Evolutionary conservation across 805 yeast genomes (phyloP), one percentile per base, ranked within the genome.

Genomic region (Saturnispora kantuleensis): DNA sequence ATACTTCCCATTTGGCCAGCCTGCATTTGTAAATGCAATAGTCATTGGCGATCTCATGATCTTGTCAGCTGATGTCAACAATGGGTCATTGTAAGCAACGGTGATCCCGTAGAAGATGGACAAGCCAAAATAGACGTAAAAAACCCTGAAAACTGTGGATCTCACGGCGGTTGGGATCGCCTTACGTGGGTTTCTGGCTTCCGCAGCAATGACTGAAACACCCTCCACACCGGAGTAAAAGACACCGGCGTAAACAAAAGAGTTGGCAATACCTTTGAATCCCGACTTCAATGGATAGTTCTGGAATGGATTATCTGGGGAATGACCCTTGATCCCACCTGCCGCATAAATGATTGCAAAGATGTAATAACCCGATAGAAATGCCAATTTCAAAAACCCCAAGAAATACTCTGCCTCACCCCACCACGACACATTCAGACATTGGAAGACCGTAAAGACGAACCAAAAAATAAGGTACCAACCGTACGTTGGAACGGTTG

Each of bases 121-220:
- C 73, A 73, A 54, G 75, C 65, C 61, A 71, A 79, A 44, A 74
- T 74, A 46, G 71, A 56, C 36, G 74, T 50, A 44, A 73, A 77
- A 50, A 78, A 66, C 68, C 69, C 70, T 49, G 73, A 73, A n/a
- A 77, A 82, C 48, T 31, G 78, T 77, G 46, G 82, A 65, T 66
- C 69, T 69, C 44, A 77, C 74, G 3, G 81, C 83, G 26, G 62
- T 63, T 7, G 84, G 84, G 47, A 79, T 68, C 5, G 80, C 75
- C 43, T 64, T 67, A 35, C 70, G 60, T 3, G 84, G 84, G 52
- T 79, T 76, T 52, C 72, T 70, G 3, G 80, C 66, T 52, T 79
- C 84, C 28, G 79, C 77, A 0, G 84, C 83, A 35, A 78, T 70
- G 31, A 79, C 62, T 12, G 81, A 54, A 26, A 56, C 47, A 48